Base-by-base conservation (phyloP, 106 monocot genomes). In the Dendrobium catenatum region DNA sequence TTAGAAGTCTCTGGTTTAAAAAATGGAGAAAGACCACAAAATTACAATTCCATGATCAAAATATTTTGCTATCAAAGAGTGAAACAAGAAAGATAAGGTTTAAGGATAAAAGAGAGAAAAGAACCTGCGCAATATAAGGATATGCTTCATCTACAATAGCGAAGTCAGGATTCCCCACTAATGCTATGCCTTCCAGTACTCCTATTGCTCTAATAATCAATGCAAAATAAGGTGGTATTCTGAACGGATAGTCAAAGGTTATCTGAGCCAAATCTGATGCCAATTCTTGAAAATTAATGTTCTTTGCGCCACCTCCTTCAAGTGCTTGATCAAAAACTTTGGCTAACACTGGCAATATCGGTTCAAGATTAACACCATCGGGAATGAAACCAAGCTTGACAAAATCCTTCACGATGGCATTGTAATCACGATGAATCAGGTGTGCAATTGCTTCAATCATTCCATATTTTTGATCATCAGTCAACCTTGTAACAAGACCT, bases 261-360 rank as follows among this genome's bases (percentile, higher is more conserved):
- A 99, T 99, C 72, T 99, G 95, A 61, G 99, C 99, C 78, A 99
- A 83, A 86, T 99, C 99, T 43, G 99, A 87, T 74, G 99, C 95
- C 73, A 99, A 80, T 77, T 99, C 99, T 80, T 99, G 99, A 86
- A 99, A 99, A 76, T 99, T 95, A 40, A 99, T 93, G 87, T 95
- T 99, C 82, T 95, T 99, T 41, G 99, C 95, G 67, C 99, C 95
- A 4, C 95, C 95, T 79, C 99, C 99, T 92, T 99, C 98, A 74
- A 99, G 90, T 83, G 99, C 95, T 84, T 99, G 99, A 88, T 99
- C 99, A 91, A 99, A 99, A 79, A 99, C 99, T 85, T 93, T 99
- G 10, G 93, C 99, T 48, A 99, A 74, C 37, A 95, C 99, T 72
- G 99, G 99, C 58, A 99, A 81, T 9, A 99, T 99, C 26, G 99